These are phyloP conservation scores for Penicillium bovifimosum DNA, from an alignment of 495 filamentous ascomycete genomes.

Conservation along the genomic window DNA sequence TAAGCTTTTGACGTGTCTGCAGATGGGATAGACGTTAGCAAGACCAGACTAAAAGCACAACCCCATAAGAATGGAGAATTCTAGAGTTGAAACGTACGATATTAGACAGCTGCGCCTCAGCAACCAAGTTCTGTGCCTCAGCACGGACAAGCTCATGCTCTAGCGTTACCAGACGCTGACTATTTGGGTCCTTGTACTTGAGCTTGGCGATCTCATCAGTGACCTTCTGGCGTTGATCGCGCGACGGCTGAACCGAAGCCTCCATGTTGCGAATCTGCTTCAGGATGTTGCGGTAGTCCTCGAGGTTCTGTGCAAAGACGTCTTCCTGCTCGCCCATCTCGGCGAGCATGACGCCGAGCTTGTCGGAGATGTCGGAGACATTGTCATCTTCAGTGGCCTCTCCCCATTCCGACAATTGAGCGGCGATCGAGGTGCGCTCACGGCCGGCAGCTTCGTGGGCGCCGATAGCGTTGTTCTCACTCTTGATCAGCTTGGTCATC, in stretches of 20 bases:
- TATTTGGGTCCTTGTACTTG: conserved; percentile 83
- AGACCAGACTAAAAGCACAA: not conserved
- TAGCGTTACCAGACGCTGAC: conserved; percentile 65
- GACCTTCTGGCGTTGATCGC: conserved; percentile 79
- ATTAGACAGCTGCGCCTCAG: conserved; percentile 94
- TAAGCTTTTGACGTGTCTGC: conserved; percentile 85
- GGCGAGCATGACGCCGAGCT: conserved; percentile 82
- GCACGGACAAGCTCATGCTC: conserved; percentile 95
- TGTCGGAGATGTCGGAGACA: conserved; percentile 85
- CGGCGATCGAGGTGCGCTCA: conserved; percentile 75
- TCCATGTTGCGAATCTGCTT: conserved; percentile 94
- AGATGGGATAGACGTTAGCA: conserved; percentile 6
- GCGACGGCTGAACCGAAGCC: conserved; percentile 81
- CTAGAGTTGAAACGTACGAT: conserved; percentile 48
- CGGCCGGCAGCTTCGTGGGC: conserved; percentile 77
- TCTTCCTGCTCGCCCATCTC: conserved; percentile 94
- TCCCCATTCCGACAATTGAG: conserved; percentile 95
- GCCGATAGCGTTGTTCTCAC: conserved; percentile 75
- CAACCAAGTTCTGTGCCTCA: conserved; percentile 91
- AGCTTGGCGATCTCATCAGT: conserved; percentile 84
- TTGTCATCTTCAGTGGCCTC: conserved; percentile 81
- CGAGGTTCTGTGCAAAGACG: conserved; percentile 74
- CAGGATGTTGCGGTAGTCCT: conserved; percentile 71
- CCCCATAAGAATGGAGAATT: not conserved
- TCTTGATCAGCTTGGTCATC: conserved; percentile 87